Percentiles rank a stretch among this genome's conserved stretches.
phyloP scores from a whole-genome alignment of 352 stramenopile species.

The Pythium grandisporangium region DNA sequence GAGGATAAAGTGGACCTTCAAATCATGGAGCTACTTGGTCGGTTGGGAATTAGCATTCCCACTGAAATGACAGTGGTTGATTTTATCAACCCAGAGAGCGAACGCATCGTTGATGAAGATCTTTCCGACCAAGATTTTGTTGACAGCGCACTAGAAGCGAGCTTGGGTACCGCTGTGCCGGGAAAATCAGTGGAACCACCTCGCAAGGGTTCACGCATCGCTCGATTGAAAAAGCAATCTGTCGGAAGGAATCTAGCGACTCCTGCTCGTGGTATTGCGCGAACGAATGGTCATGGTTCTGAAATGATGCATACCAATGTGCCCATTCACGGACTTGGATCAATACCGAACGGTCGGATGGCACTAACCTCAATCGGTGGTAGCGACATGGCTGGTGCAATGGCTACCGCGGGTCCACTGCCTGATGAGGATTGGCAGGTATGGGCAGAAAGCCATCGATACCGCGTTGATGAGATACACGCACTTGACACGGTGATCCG shows the following conservation, averaged over 20 bases:
- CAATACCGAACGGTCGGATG: not conserved
- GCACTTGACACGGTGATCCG: slow-evolving; percentile 56
- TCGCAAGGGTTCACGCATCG: slow-evolving; percentile 13
- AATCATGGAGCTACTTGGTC: slow-evolving; percentile 37
- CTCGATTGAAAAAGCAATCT: slow-evolving; percentile 7
- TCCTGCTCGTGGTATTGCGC: slow-evolving; percentile 1
- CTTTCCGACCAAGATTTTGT: slow-evolving; percentile 60
- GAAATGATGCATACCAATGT: slow-evolving; percentile 5
- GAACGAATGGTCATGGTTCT: slow-evolving; percentile 12
- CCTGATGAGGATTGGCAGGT: slow-evolving; percentile 31
- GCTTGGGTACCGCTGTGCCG: slow-evolving; percentile 25
- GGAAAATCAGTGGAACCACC: slow-evolving; percentile 16
- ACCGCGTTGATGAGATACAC: slow-evolving; percentile 30
- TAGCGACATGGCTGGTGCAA: slow-evolving; percentile 3
- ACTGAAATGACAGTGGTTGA: slow-evolving; percentile 45
- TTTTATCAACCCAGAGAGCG: slow-evolving; percentile 30
- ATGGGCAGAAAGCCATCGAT: slow-evolving; percentile 34
- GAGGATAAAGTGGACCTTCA: slow-evolving; percentile 51
- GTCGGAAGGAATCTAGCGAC: too few relatives aligned
- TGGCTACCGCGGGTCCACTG: slow-evolving; percentile 15
- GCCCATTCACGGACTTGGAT: too few relatives aligned
- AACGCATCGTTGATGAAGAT: slow-evolving; percentile 44
- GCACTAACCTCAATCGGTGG: slow-evolving; percentile 6
- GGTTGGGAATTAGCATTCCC: slow-evolving; percentile 31
- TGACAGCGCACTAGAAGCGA: slow-evolving; percentile 36